Conservation (phyloP, 768 basidiomycete genomes). For the Amanita polypyramis region DNA sequence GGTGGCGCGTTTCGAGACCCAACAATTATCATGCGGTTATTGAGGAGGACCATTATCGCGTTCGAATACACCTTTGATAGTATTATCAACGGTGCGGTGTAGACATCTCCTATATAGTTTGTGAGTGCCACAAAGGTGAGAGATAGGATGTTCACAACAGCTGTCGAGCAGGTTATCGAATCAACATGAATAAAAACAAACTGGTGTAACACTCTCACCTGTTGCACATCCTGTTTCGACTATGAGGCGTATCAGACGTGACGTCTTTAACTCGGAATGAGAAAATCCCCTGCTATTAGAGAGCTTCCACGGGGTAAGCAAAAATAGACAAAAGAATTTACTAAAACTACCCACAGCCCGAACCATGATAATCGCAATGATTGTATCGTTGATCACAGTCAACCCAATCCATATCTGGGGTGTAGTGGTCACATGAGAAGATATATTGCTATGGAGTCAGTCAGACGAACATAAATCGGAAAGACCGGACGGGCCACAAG, state of each 20-base stretch:
- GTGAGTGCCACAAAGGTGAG: slow-evolving; percentile 20
- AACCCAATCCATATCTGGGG: slow-evolving; percentile 21
- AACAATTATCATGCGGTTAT: slow-evolving; percentile 18
- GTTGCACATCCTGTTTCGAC: slow-evolving; percentile 26
- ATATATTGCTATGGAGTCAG: not conserved
- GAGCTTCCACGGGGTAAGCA: slow-evolving; percentile 7
- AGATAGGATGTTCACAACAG: slow-evolving; percentile 19
- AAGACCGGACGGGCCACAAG: not conserved
- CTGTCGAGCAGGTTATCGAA: slow-evolving; percentile 9
- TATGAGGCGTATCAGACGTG: slow-evolving; percentile 21
- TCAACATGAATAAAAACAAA: not conserved
- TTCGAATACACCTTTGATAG: slow-evolving; percentile 25
- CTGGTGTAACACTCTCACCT: slow-evolving; percentile 11
- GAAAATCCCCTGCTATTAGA: slow-evolving; percentile 17
- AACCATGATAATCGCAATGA: slow-evolving; percentile 21
- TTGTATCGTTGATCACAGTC: slow-evolving; percentile 21
- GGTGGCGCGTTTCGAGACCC: slow-evolving; percentile 9
- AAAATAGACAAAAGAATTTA: not conserved
- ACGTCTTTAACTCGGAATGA: slow-evolving; percentile 15
- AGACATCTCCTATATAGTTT: slow-evolving; percentile 16
- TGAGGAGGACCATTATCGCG: slow-evolving; percentile 22
- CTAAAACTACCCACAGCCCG: slow-evolving; percentile 17
- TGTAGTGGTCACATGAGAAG: not conserved
- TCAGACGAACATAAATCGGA: not conserved
- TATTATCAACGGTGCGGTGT: slow-evolving; percentile 22